phyloP scores from a whole-genome alignment of 345 rosid genomes.

The Populus euphratica region DNA sequence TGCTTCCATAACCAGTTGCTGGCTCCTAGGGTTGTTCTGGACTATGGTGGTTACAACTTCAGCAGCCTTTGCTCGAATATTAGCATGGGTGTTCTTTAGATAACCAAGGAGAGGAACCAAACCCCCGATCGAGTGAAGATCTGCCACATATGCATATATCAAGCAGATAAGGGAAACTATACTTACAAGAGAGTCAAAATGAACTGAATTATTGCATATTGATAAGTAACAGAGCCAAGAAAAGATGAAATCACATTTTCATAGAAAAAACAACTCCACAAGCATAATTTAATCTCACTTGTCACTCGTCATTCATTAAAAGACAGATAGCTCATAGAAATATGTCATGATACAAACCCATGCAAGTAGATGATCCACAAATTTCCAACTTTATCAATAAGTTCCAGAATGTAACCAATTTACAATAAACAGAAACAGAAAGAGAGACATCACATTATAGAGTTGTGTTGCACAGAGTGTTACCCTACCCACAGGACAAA shows the following conservation, averaged over 20 bases:
- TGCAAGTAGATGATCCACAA: background rate
- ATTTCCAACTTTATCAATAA: background rate
- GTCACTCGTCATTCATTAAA: background rate
- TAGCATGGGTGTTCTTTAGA: slow-evolving; percentile 65
- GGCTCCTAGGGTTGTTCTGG: slow-evolving; percentile 88
- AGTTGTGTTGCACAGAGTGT: background rate
- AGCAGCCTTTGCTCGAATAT: slow-evolving; percentile 84
- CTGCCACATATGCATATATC: slow-evolving; percentile 29
- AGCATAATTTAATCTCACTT: background rate
- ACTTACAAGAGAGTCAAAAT: background rate
- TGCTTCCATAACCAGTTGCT: slow-evolving; percentile 91
- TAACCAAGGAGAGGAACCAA: slow-evolving; percentile 78
- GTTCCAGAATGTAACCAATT: background rate
- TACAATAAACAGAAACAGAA: background rate
- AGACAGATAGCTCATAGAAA: background rate
- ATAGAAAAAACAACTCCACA: background rate
- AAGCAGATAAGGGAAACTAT: background rate
- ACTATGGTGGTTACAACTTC: slow-evolving; percentile 79
- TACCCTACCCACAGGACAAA: background rate
- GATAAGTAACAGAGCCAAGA: background rate
- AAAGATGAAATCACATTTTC: background rate
- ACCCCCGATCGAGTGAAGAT: slow-evolving; percentile 90
- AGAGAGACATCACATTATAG: background rate
- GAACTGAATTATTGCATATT: background rate
- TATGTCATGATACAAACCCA: background rate